A percentile compares a stretch with the other conserved stretches of the same genome.
Evolutionary conservation across 495 filamentous ascomycete species (phyloP).

Genomic region (Penicillium parvum): DNA sequence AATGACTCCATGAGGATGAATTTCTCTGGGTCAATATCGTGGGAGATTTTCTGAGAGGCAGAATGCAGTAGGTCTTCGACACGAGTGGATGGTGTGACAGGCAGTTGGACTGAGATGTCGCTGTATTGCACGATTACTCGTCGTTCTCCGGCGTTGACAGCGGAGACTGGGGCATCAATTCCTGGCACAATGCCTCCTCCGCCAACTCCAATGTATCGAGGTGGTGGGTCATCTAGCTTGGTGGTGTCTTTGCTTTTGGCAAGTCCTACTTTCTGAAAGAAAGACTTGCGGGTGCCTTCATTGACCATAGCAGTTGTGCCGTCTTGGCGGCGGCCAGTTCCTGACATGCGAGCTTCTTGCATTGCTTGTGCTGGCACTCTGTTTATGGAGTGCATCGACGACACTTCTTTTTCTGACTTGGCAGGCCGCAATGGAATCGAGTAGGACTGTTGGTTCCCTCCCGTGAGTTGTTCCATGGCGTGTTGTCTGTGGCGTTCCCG

Average conservation of each 20-base stretch:
- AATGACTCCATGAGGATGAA: conserved; percentile 76
- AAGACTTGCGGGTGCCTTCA: conserved; percentile 18
- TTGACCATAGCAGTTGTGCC: background rate
- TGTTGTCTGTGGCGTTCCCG: conserved; percentile 37
- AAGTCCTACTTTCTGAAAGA: conserved; percentile 25
- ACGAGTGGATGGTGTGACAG: conserved; percentile 71
- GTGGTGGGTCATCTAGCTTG: conserved; percentile 4
- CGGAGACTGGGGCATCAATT: conserved; percentile 77
- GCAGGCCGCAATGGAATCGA: conserved; percentile 8
- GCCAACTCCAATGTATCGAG: conserved; percentile 31
- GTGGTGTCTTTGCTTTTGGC: conserved; percentile 15
- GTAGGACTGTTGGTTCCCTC: conserved; percentile 18
- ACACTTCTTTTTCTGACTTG: conserved; percentile 9
- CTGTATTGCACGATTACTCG: conserved; percentile 65
- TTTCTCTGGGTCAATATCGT: conserved; percentile 53
- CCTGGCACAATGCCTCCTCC: conserved; percentile 54
- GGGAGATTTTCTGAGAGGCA: conserved; percentile 50
- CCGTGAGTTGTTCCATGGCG: conserved; percentile 37
- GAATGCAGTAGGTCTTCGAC: conserved; percentile 62
- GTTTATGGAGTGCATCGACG: background rate
- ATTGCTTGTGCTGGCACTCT: background rate
- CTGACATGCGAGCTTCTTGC: background rate
- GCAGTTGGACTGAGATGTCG: conserved; percentile 55
- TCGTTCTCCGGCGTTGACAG: conserved; percentile 75
- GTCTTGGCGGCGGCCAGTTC: background rate